Conservation (phyloP, 1,284 basidiomycete genomes). For the Fomitopsis pinicola region DNA sequence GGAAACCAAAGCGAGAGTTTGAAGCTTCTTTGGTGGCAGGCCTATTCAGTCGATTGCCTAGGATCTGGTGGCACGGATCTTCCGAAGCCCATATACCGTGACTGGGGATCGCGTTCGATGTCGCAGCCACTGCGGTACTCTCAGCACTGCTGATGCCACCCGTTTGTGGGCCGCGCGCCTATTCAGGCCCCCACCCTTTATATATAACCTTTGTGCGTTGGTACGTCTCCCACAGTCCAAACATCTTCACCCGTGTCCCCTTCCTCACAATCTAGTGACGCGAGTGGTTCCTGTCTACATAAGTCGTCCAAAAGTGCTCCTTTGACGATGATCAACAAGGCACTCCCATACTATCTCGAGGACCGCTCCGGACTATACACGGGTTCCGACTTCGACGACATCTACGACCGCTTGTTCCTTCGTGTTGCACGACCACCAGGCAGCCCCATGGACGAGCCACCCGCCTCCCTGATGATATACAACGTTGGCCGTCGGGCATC, state of each 20-base stretch:
- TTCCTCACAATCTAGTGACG: background rate
- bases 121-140: constrained; percentile 8
- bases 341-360: constrained; percentile 56
- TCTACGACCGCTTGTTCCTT: constrained; percentile 69
- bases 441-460: constrained; percentile 4
- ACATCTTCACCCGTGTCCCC: background rate
- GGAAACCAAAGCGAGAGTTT: background rate
- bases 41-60: constrained; percentile 13
- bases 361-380: constrained; percentile 60
- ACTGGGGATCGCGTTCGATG: background rate
- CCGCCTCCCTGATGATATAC: constrained; percentile 39
- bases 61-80: constrained; percentile 11
- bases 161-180: constrained; percentile 10
- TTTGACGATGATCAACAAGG: constrained; percentile 26
- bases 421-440: constrained; percentile 47
- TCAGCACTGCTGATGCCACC: constrained; percentile 5
- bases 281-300: background rate
- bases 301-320: background rate
- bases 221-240: background rate
- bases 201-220: background rate
- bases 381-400: constrained; percentile 64
- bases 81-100: background rate
- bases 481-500: constrained; percentile 60
- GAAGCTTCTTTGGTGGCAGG: constrained; percentile 9
- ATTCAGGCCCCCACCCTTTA: background rate